Evolutionary conservation across 352 stramenopile genomes (phyloP), one percentile per base, ranked within the genome.

Genomic region (Blastocystis sp.): DNA sequence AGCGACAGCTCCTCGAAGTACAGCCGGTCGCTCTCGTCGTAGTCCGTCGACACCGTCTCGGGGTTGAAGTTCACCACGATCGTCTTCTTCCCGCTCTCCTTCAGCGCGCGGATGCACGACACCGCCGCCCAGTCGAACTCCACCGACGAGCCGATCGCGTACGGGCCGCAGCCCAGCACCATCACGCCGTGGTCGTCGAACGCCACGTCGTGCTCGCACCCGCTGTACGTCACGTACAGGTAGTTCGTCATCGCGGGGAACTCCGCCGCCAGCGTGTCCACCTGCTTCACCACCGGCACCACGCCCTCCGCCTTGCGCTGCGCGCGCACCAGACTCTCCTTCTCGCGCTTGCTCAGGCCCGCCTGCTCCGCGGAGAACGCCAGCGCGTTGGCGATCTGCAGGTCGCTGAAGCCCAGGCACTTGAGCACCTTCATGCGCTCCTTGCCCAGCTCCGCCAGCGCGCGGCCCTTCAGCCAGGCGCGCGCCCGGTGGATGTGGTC

Each of bases 1-100:
- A 97, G 92, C 88, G 93, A 98, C 62, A 99, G 92, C 91, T 99
- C 96, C 90, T 99, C 96, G 90, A 99, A 99, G 92, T 98, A 99
- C 28, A 99, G 92, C 19, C 94, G 94, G 91, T 99, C 96, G 89
- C 94, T 97, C 90, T 99, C 96, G 90, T 99, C 97, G 91, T 98
- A 99, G 91, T 99, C 97, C 60, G 97, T 99, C 89, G 91, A 96
- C 19, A 99, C 97, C 40, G 97, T 99, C 90, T 99, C 97, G 11
- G 97, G 97, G 91, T 99, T 99, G 94, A 98, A 99, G 92, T 99
- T 99, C 74, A 99, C 93, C 66, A 99, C 96, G 89, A 98, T 98
- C 28, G 94, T 94, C 89, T 97, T 97, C 91, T 98, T 89, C 45
- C 92, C 92, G 38, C 95, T 91, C 89, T 94, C 93, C 62, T 95